These are phyloP conservation scores for Diaporthe citriasiana DNA, from an alignment of 2,329 filamentous ascomycete species.

Conservation along the genomic window DNA sequence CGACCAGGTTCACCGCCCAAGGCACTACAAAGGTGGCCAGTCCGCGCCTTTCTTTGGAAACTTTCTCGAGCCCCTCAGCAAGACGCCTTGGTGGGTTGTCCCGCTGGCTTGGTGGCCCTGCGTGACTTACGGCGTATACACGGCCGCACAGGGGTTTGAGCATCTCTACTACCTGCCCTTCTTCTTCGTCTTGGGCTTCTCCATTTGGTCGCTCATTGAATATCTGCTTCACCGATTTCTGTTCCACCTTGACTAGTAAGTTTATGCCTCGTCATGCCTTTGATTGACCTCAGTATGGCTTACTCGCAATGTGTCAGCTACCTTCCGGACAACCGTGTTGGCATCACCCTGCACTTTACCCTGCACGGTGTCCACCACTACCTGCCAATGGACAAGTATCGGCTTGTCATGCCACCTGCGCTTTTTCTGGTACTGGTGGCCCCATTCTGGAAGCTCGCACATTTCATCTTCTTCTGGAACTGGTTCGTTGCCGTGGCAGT, in stretches of 20 bases:
- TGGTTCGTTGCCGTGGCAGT: slow-evolving; percentile 86
- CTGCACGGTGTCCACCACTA: slow-evolving; percentile 99
- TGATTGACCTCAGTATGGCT: not conserved
- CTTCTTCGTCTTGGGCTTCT: slow-evolving; percentile 80
- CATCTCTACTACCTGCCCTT: slow-evolving; percentile 61
- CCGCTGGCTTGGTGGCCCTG: slow-evolving; percentile 88
- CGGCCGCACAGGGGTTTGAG: slow-evolving; percentile 74
- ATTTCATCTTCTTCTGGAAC: slow-evolving; percentile 83
- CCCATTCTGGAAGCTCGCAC: slow-evolving; percentile 94
- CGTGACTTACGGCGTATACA: slow-evolving; percentile 78
- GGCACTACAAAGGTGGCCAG: slow-evolving; percentile 93
- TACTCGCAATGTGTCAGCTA: slow-evolving; percentile 65
- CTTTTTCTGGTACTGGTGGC: slow-evolving; percentile 86
- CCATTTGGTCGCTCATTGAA: slow-evolving; percentile 90
- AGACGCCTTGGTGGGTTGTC: slow-evolving; percentile 95
- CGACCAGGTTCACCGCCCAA: slow-evolving; percentile 93
- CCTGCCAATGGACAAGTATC: slow-evolving; percentile 98
- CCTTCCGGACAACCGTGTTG: slow-evolving; percentile 92
- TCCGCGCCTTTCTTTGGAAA: slow-evolving; percentile 97
- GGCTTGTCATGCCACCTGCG: slow-evolving; percentile 95
- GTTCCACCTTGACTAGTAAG: slow-evolving; percentile 94
- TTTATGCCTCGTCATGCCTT: slow-evolving; percentile 43
- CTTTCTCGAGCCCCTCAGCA: slow-evolving; percentile 96
- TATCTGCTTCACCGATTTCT: slow-evolving; percentile 90
- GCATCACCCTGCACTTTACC: slow-evolving; percentile 88